Conservation (phyloP, 2,329 filamentous ascomycete genomes). For the Scedosporium boydii region DNA sequence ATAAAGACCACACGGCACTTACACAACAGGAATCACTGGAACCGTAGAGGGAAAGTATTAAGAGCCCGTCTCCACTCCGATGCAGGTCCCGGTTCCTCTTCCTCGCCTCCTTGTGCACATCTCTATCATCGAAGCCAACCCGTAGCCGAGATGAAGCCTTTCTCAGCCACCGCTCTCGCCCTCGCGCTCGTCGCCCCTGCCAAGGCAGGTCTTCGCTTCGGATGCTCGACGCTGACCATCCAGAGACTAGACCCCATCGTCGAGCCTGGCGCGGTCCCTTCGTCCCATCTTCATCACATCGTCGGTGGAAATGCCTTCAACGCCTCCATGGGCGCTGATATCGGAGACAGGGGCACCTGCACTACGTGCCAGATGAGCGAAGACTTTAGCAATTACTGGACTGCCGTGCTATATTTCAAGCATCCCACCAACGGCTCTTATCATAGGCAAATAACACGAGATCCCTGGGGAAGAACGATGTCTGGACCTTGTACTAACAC, state of each 20-base stretch:
- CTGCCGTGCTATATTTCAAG: slow-evolving; percentile 27
- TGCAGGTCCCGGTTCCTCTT: background rate
- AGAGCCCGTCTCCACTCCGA: background rate
- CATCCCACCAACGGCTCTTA: slow-evolving; percentile 27
- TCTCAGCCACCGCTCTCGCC: slow-evolving; percentile 6
- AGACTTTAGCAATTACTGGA: slow-evolving; percentile 19
- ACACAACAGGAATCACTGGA: background rate
- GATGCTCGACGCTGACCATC: slow-evolving; percentile 42
- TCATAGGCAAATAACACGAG: no score
- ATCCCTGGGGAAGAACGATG: no score
- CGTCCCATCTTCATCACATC: slow-evolving; percentile 44
- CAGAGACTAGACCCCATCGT: slow-evolving; percentile 17
- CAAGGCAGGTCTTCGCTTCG: slow-evolving; percentile 12
- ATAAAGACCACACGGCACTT: background rate
- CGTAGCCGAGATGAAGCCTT: background rate
- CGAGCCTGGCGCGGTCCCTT: slow-evolving; percentile 28
- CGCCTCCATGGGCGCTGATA: slow-evolving; percentile 30
- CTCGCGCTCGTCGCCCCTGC: background rate
- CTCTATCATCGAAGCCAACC: background rate
- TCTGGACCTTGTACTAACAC: no score
- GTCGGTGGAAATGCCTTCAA: slow-evolving; percentile 37
- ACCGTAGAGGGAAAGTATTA: background rate
- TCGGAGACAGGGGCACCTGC: slow-evolving; percentile 31
- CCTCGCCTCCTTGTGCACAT: background rate
- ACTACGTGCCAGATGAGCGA: slow-evolving; percentile 25